Evolutionary conservation across 495 filamentous ascomycete genomes (phyloP), one percentile per base, ranked within the genome.

Genomic region (Aspergillus ellipticus): DNA sequence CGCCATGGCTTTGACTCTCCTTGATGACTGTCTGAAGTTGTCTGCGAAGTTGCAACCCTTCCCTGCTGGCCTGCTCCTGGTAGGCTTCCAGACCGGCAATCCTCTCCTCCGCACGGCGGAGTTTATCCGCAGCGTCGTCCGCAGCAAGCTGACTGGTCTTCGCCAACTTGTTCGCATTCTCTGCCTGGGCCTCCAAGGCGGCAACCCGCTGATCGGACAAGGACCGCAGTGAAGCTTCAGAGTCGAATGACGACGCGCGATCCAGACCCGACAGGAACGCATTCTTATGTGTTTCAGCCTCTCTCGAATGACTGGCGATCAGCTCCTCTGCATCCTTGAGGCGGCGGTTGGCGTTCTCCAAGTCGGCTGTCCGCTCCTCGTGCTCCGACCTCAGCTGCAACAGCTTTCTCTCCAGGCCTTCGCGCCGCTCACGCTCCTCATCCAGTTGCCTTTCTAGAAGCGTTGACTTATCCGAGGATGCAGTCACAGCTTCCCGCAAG

Each of bases 21-120:
- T 85, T 87, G 60, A 94, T 77, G 2, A 88, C 85, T 28, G 82
- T 79, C 67, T 97, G 92, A 51, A 99, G 81, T 63, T 96, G 92
- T 67, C 92, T 84, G 29, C 95, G 86, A 41, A 97, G 86, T 29
- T 87, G 83, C 53, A 99, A 82, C 31, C 90, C 88, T 70, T 99
- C 94, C 31, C 94, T 80, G 67, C 92, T 97, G 5, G 92, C 85
- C 74, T 99, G 94, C 64, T 97, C 93, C 73, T 99, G 94, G 67
- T 96, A 96, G 2, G 89, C 89, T 71, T 99, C 94, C 5, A 99
- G 79, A 3, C 93, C 92, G 15, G 94, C 95, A 66, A 99, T 97
- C 6, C 95, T 83, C 68, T 96, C 95, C 71, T 97, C 96, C 7
- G 94, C 94, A 49, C 89, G 84, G 9, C 92, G 87, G 31, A 99